Percentiles rank a stretch among this genome's conserved stretches.
These are phyloP conservation scores for Fraxinus pennsylvanica DNA, from an alignment of 257 asterid species.

Conservation along the genomic window DNA sequence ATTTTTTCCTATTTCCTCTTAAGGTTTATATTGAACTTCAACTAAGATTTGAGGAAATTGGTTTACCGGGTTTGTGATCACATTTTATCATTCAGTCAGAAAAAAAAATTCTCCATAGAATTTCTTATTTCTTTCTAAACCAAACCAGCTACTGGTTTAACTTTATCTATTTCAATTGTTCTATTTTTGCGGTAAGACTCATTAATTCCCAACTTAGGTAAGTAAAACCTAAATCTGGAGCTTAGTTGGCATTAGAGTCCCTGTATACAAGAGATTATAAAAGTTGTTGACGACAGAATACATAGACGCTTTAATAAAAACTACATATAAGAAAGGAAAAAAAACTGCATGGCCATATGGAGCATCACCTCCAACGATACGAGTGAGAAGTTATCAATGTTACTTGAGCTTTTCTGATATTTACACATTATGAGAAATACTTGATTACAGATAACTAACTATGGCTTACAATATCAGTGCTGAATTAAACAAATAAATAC, in stretches of 20 bases:
- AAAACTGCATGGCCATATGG: not conserved
- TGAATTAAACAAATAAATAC: conserved; percentile 13
- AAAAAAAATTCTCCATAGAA: not conserved
- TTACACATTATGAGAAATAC: not conserved
- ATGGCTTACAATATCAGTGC: not conserved
- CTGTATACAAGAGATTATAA: not conserved
- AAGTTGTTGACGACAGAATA: not conserved
- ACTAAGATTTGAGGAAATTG: not conserved
- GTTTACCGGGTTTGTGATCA: not conserved
- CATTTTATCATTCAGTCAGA: not conserved
- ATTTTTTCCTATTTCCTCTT: not conserved
- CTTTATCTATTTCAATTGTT: not conserved
- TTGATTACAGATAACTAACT: not conserved
- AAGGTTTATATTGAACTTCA: not conserved
- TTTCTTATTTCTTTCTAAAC: not conserved
- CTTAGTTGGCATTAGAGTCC: not conserved
- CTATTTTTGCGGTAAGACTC: not conserved
- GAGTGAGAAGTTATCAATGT: not conserved
- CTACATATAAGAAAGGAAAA: not conserved
- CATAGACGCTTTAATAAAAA: not conserved
- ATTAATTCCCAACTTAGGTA: not conserved
- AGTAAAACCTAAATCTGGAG: not conserved
- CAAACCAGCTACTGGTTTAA: not conserved
- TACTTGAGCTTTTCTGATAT: not conserved
- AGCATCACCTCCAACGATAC: not conserved